These are phyloP conservation scores for Penicillium hordei DNA, from an alignment of 2,329 filamentous ascomycete species.

Conservation along the genomic window DNA sequence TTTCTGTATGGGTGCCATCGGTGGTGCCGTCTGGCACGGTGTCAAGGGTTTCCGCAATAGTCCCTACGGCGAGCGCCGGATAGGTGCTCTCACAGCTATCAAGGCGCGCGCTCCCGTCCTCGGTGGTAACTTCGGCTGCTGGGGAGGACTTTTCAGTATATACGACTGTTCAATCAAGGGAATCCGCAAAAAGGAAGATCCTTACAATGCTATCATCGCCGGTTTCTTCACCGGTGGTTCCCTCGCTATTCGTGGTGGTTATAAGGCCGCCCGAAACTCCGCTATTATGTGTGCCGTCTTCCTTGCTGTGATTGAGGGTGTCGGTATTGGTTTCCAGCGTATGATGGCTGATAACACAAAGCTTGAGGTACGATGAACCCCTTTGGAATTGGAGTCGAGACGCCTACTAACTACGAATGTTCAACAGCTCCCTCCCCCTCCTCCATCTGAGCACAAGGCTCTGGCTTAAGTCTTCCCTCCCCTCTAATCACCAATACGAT, in stretches of 20 bases:
- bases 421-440: conserved; percentile 35
- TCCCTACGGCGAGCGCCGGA: conserved; percentile 88
- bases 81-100: conserved; percentile 94
- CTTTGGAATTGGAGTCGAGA: neutral
- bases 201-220: conserved; percentile 96
- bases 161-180: conserved; percentile 98
- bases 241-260: conserved; percentile 85
- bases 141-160: conserved; percentile 93
- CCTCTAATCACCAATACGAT: neutral
- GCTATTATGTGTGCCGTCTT: conserved; percentile 95
- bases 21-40: conserved; percentile 90
- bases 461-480: conserved; percentile 30
- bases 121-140: conserved; percentile 96
- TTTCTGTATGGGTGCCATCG: conserved; percentile 88
- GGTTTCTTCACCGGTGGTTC: conserved; percentile 96
- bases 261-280: conserved; percentile 87
- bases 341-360: conserved; percentile 90
- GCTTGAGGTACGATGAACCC: conserved; percentile 55
- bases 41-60: conserved; percentile 92
- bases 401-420: neutral
- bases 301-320: conserved; percentile 93
- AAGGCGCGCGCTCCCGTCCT: conserved; percentile 95
- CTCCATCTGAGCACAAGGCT: conserved; percentile 39
- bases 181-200: conserved; percentile 91
- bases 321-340: conserved; percentile 91